Percentiles rank a stretch among this genome's conserved stretches.
These are phyloP conservation scores for Curvularia sp. DNA, from an alignment of 2,329 filamentous ascomycete genomes.

Conservation along the genomic window DNA sequence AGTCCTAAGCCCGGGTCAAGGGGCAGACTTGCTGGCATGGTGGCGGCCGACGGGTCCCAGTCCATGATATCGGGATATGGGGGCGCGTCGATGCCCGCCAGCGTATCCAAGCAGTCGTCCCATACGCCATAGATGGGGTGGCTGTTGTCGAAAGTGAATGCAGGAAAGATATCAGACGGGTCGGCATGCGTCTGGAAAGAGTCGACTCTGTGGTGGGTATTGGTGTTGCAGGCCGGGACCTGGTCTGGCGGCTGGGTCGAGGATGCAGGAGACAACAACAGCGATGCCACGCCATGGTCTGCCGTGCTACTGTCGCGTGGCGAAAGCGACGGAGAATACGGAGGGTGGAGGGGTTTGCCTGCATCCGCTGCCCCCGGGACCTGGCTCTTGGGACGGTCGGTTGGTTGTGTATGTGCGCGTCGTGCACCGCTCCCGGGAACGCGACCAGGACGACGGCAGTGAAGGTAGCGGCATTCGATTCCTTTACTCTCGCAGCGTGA, in stretches of 20 bases:
- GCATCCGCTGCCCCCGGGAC: conserved; percentile 2
- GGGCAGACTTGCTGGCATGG: background rate
- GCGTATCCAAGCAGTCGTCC: conserved; percentile 12
- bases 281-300: background rate
- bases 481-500: conserved; percentile 16
- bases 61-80: conserved; percentile 12
- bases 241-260: background rate
- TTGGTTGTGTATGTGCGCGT: background rate
- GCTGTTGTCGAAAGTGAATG: background rate
- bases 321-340: background rate
- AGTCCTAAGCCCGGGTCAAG: background rate
- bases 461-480: conserved; percentile 13
- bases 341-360: background rate
- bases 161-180: background rate
- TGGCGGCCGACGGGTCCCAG: conserved; percentile 2
- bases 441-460: conserved; percentile 12
- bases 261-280: background rate
- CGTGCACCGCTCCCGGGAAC: conserved; percentile 9
- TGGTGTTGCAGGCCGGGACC: background rate
- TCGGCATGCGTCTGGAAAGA: conserved; percentile 1
- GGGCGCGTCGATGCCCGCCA: conserved; percentile 4
- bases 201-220: conserved; percentile 6
- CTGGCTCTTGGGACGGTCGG: conserved; percentile 5
- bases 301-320: background rate
- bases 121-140: background rate